These are phyloP conservation scores for Pichia deserticola DNA, from an alignment of 805 yeast genomes.

Conservation along the genomic window DNA sequence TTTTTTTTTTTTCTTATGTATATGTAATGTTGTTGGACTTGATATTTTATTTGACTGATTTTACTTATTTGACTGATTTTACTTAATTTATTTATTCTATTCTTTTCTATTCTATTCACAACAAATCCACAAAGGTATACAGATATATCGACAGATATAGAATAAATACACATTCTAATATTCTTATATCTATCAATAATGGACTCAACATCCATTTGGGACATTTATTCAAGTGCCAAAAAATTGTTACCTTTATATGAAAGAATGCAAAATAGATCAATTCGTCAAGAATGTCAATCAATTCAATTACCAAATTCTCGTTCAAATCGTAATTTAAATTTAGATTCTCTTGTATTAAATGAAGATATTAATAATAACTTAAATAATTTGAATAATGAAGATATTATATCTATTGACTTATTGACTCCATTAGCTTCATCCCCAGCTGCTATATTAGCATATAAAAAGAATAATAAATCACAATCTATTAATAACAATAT, in stretches of 20 bases:
- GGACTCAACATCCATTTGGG: conserved; percentile 27
- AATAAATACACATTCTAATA: no score
- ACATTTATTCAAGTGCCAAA: conserved; percentile 28
- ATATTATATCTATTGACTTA: conserved; percentile 13
- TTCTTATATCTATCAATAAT: not conserved
- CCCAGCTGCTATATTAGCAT: not conserved
- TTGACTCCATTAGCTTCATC: conserved; percentile 16
- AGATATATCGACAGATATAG: no score
- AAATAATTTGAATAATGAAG: conserved; percentile 9
- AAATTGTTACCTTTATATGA: conserved; percentile 28
- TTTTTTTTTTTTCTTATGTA: no score
- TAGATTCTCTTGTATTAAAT: not conserved
- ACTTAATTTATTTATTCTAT: no score
- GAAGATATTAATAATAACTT: not conserved
- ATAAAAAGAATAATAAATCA: not conserved
- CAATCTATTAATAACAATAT: not conserved
- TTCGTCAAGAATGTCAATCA: conserved; percentile 24
- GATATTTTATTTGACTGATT: no score
- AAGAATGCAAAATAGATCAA: conserved; percentile 21
- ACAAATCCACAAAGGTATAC: no score
- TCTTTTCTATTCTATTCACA: no score
- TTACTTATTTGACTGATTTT: no score
- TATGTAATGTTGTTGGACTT: no score
- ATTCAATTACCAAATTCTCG: conserved; percentile 12
- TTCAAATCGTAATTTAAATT: not conserved